Percentiles rank a stretch among this genome's conserved stretches.
These are phyloP conservation scores for Lolium perenne DNA, from an alignment of 176 grass and related monocot genomes.

Conservation along the genomic window DNA sequence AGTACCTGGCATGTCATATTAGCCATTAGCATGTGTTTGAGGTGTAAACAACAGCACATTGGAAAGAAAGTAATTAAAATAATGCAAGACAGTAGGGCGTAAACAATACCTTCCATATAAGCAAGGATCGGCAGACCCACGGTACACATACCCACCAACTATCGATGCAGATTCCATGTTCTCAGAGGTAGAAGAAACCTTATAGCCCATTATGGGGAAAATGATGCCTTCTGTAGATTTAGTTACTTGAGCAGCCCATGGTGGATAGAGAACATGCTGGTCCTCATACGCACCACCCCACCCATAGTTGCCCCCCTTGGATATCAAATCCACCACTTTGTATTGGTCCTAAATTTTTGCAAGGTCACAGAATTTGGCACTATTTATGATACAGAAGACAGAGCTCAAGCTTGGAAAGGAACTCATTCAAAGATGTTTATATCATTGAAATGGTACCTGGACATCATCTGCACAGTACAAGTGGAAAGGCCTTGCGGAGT, in stretches of 20 bases:
- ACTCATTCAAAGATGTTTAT: background rate
- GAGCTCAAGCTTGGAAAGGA: background rate
- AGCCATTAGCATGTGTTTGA: background rate
- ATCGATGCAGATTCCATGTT: slow-evolving; percentile 39
- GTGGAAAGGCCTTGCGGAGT: slow-evolving; percentile 52
- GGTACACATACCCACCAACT: slow-evolving; percentile 54
- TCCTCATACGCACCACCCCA: slow-evolving; percentile 44
- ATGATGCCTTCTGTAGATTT: slow-evolving; percentile 24
- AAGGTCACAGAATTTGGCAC: background rate
- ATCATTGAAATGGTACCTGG: slow-evolving; percentile 49
- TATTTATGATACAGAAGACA: background rate
- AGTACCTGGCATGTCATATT: slow-evolving; percentile 43
- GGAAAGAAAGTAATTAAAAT: background rate
- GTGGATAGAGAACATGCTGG: slow-evolving; percentile 21
- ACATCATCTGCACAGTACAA: slow-evolving; percentile 71
- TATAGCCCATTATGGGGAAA: slow-evolving; percentile 49
- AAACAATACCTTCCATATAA: slow-evolving; percentile 54
- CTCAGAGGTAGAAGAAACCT: slow-evolving; percentile 15
- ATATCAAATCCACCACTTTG: slow-evolving; percentile 48
- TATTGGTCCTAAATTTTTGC: slow-evolving; percentile 39
- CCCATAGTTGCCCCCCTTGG: slow-evolving; percentile 60
- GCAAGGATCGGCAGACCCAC: slow-evolving; percentile 50
- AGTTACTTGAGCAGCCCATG: slow-evolving; percentile 28
- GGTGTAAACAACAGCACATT: background rate
- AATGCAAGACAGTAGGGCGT: slow-evolving; percentile 1